Percentiles rank a stretch among this genome's conserved stretches.
Conservation (phyloP, 2,329 filamentous ascomycete species). For the Fusarium odoratissimum region DNA sequence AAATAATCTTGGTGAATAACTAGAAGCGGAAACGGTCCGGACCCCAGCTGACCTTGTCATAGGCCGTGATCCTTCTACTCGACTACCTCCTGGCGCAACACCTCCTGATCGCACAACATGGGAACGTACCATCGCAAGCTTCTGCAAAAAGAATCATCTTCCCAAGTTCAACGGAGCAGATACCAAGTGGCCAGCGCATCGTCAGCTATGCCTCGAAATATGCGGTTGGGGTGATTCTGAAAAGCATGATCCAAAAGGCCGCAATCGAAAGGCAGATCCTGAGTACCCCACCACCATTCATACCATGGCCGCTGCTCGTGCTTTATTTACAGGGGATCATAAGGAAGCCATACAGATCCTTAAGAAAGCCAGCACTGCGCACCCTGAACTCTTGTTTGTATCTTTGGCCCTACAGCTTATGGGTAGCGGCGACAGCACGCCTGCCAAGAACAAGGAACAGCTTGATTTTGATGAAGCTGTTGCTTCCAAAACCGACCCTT, state of each 20-base stretch:
- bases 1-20: constrained; percentile 70
- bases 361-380: constrained; percentile 71
- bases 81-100: constrained; percentile 59
- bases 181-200: constrained; percentile 75
- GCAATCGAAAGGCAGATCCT: constrained; percentile 56
- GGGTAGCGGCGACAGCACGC: constrained; percentile 59
- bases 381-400: constrained; percentile 75
- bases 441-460: constrained; percentile 60
- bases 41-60: constrained; percentile 10
- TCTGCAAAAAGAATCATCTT: constrained; percentile 72
- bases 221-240: constrained; percentile 76
- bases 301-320: constrained; percentile 81
- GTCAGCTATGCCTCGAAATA: constrained; percentile 79
- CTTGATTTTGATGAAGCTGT: constrained; percentile 69
- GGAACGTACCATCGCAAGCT: constrained; percentile 70
- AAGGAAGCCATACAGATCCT: constrained; percentile 77
- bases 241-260: constrained; percentile 58
- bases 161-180: constrained; percentile 71
- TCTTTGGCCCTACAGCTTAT: constrained; percentile 75
- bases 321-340: constrained; percentile 78
- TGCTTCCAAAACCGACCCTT: constrained; percentile 77
- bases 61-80: constrained; percentile 62
- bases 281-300: constrained; percentile 66
- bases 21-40: neutral
- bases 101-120: constrained; percentile 64